Evolutionary conservation across 2,329 filamentous ascomycete species (phyloP), one percentile per base, ranked within the genome.

Genomic region (Cordyceps pruinosa): DNA sequence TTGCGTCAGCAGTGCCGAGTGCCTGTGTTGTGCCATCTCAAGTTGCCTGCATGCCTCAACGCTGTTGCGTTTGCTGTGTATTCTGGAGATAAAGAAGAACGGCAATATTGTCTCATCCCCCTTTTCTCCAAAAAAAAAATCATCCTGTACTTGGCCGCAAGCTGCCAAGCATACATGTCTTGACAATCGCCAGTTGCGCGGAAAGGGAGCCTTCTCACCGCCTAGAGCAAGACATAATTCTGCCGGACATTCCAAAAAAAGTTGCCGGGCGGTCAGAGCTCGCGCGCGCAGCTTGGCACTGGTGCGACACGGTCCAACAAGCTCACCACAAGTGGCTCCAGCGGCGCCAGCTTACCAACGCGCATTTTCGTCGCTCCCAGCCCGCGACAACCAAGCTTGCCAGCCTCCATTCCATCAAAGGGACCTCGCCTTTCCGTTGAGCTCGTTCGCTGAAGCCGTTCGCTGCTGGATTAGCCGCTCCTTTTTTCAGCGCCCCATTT

Each of bases 391-490:
- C 41, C 52, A 47, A 55, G 52, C 42, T 47, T 37, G 15, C 39
- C 55, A 44, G 30, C 37, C 46, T 49, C 15, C 47, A 57, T 57
- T 50, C 46, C 55, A 51, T 57, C 55, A 51, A 57, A 37, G 39
- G 39, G 23, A 45, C 23, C 37, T 57, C 17, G 9, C 2, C 55
- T 51, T 26, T 9, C 15, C 13, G 17, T 28, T 41, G 28, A 7
- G 23, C 32, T 30, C 13, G 26, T 55, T 39, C n/a, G 12, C 32
- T 5, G n/a, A 15, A 28, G 9, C 9, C 35, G 51, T 5, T 54
- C n/a, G 25, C 15, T 46, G 25, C 32, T 30, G 17, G 12, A 39
- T 17, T 21, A 21, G 32, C 44, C 25, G 42, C 32, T 37, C 30
- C 9, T 17, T 48, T 21, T 34, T 10, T 35, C 21, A n/a, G 26